Base-by-base conservation (phyloP, 345 rosid genomes). In the Citrus hindsii region DNA sequence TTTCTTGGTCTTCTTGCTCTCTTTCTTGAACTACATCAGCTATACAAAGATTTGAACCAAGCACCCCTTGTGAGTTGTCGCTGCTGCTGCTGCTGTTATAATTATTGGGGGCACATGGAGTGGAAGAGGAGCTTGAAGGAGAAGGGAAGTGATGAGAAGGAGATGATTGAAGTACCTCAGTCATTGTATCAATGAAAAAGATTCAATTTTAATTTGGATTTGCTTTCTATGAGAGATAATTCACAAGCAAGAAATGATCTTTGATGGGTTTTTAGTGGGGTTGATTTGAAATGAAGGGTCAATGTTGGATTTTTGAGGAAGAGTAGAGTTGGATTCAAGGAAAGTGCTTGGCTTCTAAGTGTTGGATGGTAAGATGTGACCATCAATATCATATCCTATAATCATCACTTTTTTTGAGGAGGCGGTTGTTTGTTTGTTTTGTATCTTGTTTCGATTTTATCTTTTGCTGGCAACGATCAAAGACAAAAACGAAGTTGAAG, bases 81-180 rank as follows among this genome's bases (percentile, higher is more conserved):
- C 27, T 63, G 48, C 28, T 71, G 71, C 81, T 30, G 32, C 33
- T 81, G 84, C 66, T 74, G 48, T 83, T 82, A 83, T 75, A 83
- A 85, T 90, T 90, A 91, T 86, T 80, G 82, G 66, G 78, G 24
- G 75, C 87, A 81, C 85, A 88, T 79, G 91, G 85, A 65, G 93
- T 69, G 14, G 97, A 84, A 46, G 91, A 83, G 62, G 95, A 87
- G 88, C 98, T 94, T 93, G 97, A 85, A 81, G 98, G 83, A 78
- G 94, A 95, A 90, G 98, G 86, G 90, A 93, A 95, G 77, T 88
- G 91, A 84, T 88, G 90, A 85, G 93, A 90, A 79, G 90, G 93
- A 77, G 84, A 89, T 40, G 92, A 86, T 82, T 87, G 92, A 64
- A 91, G 81, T 64, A 95, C 93, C 76, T 90, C 94, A 56, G 98